Evolutionary conservation across 2,329 filamentous ascomycete genomes (phyloP), one percentile per base, ranked within the genome.

Genomic region (Sporothrix humicola): DNA sequence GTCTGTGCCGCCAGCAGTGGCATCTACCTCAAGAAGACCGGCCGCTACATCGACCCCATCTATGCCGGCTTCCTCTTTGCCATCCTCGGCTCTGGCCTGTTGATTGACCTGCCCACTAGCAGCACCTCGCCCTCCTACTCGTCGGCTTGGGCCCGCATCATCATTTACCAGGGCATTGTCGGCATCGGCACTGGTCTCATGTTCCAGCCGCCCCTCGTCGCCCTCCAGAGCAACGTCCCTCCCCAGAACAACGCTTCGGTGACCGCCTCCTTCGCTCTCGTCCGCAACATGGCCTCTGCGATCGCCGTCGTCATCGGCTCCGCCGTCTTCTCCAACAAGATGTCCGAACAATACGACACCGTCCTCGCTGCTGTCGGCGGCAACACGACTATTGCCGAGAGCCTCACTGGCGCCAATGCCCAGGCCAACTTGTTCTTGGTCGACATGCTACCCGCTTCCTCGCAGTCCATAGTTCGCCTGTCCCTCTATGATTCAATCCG

Each of bases 151-250:
- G 72, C 77, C 54, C 84, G 83, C 75, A 78, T 87, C 44, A 77
- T 86, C 76, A 74, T 86, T 68, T 90, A 84, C 77, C 87, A 90
- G 79, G 80, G 90, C 61, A 81, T 90, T 48, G 82, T 82, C 5
- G 89, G 88, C 23, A 78, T 87, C 2, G 89, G 89, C 23, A 83
- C 87, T 3, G 89, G 89, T 0, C 84, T 87, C 59, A 87, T 88
- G 77, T 88, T 90, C 79, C 87, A 90, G 78, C 82, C 87, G 0
- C 89, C 88, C 0, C 81, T 91, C 23, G 85, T 91, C 48, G 87
- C 88, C 0, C 84, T 92, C 12, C 90, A 93, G 76, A 84, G 86
- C 12, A 85, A 85, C 48, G 87, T 91, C 26, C 83, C 84, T 12
- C 84, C 85, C 1, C 79, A 83, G 15, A 87, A 91, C 74, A 88